Conservation (phyloP, 257 asterid species). For the Nicotiana attenuata region DNA sequence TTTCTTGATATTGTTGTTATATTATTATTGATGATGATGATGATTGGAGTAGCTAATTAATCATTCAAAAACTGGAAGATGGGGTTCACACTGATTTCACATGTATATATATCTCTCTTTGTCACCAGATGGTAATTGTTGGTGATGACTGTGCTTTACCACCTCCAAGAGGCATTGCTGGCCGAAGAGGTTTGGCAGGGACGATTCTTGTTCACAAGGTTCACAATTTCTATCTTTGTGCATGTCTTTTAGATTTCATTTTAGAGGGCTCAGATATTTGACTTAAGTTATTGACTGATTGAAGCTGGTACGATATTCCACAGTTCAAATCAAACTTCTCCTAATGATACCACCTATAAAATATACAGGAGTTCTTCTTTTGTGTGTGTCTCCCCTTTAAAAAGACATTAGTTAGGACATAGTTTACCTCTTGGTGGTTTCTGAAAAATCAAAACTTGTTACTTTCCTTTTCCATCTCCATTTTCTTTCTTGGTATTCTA, state of each 20-base stretch:
- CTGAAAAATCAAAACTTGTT: not conserved
- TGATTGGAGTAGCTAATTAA: not conserved
- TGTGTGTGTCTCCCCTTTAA: not conserved
- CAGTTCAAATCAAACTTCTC: not conserved
- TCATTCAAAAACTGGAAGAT: not conserved
- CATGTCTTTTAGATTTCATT: not conserved
- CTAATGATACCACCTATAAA: not conserved
- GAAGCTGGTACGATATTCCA: not conserved
- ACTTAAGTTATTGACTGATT: not conserved
- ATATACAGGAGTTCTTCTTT: not conserved
- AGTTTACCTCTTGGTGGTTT: not conserved
- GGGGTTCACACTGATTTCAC: not conserved
- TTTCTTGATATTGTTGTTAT: not conserved
- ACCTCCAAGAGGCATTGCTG: conserved; percentile 99
- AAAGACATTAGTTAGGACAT: not conserved
- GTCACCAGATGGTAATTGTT: conserved; percentile 82
- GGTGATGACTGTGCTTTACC: conserved; percentile 99
- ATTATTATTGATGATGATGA: not conserved
- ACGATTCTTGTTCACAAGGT: conserved; percentile 95
- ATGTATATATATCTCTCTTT: not conserved
- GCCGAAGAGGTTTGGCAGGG: conserved; percentile 99
- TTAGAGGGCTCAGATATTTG: not conserved
- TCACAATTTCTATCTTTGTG: conserved; percentile 17
- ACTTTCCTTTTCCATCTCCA: not conserved
- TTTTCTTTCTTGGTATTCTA: not conserved